Evolutionary conservation across 2,329 filamentous ascomycete species (phyloP).

Genomic region (Sordariomycetes sp.): DNA sequence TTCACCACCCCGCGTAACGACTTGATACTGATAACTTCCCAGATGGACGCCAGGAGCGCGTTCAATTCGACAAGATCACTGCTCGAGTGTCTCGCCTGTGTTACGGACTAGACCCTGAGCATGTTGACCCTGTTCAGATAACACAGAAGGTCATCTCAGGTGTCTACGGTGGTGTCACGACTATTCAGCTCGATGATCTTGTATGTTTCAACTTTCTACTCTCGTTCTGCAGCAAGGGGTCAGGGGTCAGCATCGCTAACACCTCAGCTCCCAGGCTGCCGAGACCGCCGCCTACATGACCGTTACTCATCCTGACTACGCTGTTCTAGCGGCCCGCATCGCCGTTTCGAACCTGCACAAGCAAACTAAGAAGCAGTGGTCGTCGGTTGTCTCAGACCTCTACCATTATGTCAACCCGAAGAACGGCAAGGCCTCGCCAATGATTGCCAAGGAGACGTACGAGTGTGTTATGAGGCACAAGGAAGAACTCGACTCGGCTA

Average conservation of each 20-base stretch:
- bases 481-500: slow-evolving; percentile 95
- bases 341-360: slow-evolving; percentile 99
- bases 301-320: slow-evolving; percentile 96
- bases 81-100: slow-evolving; percentile 94
- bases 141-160: slow-evolving; percentile 99
- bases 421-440: slow-evolving; percentile 70
- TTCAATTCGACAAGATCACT: slow-evolving; percentile 99
- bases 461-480: slow-evolving; percentile 91
- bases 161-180: slow-evolving; percentile 97
- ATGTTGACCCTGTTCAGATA: slow-evolving; percentile 95
- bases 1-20: not conserved
- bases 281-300: slow-evolving; percentile 99
- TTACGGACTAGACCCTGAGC: slow-evolving; percentile 88
- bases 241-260: slow-evolving; percentile 1
- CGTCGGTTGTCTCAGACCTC: slow-evolving; percentile 83
- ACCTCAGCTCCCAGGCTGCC: slow-evolving; percentile 52
- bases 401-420: slow-evolving; percentile 95
- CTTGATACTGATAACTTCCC: slow-evolving; percentile 13
- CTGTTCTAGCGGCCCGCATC: slow-evolving; percentile 94
- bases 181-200: slow-evolving; percentile 89
- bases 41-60: slow-evolving; percentile 99
- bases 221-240: not conserved
- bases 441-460: slow-evolving; percentile 88
- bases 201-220: slow-evolving; percentile 43
- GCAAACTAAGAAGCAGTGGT: slow-evolving; percentile 99